Percentiles rank a stretch among this genome's conserved stretches.
phyloP scores from a whole-genome alignment of 306 rosid species.

The Cucurbita ficifolia region DNA sequence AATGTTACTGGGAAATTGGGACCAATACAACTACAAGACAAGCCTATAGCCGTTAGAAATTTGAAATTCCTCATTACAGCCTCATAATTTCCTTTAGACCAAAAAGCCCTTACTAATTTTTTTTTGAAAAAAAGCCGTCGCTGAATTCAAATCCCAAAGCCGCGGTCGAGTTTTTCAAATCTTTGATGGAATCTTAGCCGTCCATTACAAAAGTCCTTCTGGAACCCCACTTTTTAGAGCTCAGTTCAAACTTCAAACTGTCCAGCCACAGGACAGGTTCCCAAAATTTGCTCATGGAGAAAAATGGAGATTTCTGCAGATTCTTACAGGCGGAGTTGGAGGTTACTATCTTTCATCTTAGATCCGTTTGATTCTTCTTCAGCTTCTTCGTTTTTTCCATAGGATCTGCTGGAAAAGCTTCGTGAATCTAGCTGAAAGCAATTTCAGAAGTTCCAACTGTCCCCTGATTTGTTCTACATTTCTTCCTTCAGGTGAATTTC shows the following conservation, averaged over 20 bases:
- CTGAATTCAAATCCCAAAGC: constrained; percentile 48
- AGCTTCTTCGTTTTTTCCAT: neutral
- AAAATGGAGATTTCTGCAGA: neutral
- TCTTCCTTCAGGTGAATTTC: constrained; percentile 51
- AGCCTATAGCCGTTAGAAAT: constrained; percentile 55
- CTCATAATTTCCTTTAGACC: constrained; percentile 14
- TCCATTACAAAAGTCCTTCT: constrained; percentile 8
- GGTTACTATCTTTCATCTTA: constrained; percentile 5
- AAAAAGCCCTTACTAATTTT: constrained; percentile 13
- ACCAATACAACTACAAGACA: neutral
- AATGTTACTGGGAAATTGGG: too few species aligned
- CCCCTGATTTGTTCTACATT: constrained; percentile 36
- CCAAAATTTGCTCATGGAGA: constrained; percentile 5
- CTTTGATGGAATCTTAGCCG: constrained; percentile 48
- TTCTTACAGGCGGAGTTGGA: constrained; percentile 8
- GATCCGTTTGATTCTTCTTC: neutral
- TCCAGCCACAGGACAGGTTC: neutral
- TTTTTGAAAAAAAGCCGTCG: constrained; percentile 7
- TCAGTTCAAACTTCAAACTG: constrained; percentile 9
- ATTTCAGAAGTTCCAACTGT: constrained; percentile 28
- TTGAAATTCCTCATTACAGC: constrained; percentile 22
- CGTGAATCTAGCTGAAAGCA: neutral
- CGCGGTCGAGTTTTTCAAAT: constrained; percentile 48
- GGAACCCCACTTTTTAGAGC: constrained; percentile 1
- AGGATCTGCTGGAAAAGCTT: neutral